Conservation (phyloP, 176 grass and related monocot species). For the Metroxylon sagu region DNA sequence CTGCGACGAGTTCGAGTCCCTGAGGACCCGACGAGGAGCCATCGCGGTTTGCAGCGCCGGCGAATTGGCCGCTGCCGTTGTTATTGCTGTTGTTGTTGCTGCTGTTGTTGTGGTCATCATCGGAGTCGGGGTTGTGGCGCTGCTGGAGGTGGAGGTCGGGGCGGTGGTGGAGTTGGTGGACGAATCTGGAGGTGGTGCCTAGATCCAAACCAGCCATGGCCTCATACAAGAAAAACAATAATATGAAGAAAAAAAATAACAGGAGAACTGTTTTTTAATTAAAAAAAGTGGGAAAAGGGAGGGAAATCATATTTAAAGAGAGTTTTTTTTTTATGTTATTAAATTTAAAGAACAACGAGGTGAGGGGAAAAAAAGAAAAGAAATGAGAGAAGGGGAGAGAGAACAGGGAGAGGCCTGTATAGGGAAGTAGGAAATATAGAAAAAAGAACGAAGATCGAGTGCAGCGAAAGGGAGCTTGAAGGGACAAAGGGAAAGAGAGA, state of each 20-base stretch:
- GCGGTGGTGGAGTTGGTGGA: slow-evolving; percentile 68
- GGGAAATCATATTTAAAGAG: slow-evolving; percentile 71
- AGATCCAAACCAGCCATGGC: slow-evolving; percentile 94
- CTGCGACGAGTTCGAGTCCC: slow-evolving; percentile 11
- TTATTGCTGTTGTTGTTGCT: slow-evolving; percentile 29
- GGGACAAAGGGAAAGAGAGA: background rate
- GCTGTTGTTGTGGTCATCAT: slow-evolving; percentile 5
- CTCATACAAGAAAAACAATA: slow-evolving; percentile 59
- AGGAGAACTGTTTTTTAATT: background rate
- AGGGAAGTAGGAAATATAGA: slow-evolving; percentile 2
- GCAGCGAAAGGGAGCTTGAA: slow-evolving; percentile 1
- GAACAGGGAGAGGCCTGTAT: slow-evolving; percentile 8
- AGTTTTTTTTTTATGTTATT: slow-evolving; percentile 25
- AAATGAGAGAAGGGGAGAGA: slow-evolving; percentile 24
- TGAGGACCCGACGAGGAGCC: slow-evolving; percentile 36
- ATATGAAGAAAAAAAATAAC: slow-evolving; percentile 21
- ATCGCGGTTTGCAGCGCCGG: slow-evolving; percentile 24
- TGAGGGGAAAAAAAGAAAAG: slow-evolving; percentile 39
- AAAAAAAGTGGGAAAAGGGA: slow-evolving; percentile 39
- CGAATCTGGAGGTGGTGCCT: slow-evolving; percentile 69
- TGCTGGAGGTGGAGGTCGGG: slow-evolving; percentile 46
- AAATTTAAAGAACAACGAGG: slow-evolving; percentile 49
- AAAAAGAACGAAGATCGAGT: slow-evolving; percentile 6
- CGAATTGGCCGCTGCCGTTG: slow-evolving; percentile 35
- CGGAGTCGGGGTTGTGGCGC: slow-evolving; percentile 45